Base-by-base conservation (phyloP, 1,284 basidiomycete genomes). In the Microbotryomycetes sp. region DNA sequence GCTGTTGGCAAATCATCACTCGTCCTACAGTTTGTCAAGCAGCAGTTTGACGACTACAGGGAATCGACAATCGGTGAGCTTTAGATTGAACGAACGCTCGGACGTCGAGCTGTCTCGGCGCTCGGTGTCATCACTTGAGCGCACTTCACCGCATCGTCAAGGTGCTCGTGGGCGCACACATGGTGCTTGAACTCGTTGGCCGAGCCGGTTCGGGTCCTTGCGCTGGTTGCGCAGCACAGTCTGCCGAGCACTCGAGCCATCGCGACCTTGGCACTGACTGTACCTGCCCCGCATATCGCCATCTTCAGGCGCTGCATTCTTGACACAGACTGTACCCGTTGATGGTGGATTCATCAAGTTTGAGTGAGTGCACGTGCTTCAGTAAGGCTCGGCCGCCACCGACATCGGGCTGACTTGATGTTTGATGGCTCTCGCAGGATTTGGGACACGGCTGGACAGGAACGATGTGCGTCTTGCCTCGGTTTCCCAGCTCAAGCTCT, bases 1-100 rank as follows among this genome's bases (percentile, higher is more conserved):
- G 92, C 94, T 50, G 93, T 97, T 49, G 93, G 93, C 62, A 97
- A 97, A 82, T 96, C 92, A 65, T 93, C 90, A 79, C 79, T 97
- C 63, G 94, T 97, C 58, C 80, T 97, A 68, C 83, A 92, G 62
- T 97, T 97, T 73, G 93, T 97, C 70, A 89, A 94, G 77, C 89
- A 96, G 76, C 92, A 97, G 76, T 97, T 97, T 72, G 92, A 96
- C 71, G 93, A 97, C 77, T 97, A 94, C 77, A 82, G 93, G 79
- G 92, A 89, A 77, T 65, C 29, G 31, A 51, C 59, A 51, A 53
- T 56, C 45, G 22, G 36, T 42, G 36, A 42, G 36, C 19, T n/a
- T n/a, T n/a, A n/a, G n/a, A n/a, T n/a, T n/a, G n/a, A n/a, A n/a
- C n/a, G n/a, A n/a, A n/a, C n/a, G n/a, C n/a, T n/a, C n/a, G n/a